Evolutionary conservation across 305 asterid genomes (phyloP).

Genomic region (Fraxinus greggii): DNA sequence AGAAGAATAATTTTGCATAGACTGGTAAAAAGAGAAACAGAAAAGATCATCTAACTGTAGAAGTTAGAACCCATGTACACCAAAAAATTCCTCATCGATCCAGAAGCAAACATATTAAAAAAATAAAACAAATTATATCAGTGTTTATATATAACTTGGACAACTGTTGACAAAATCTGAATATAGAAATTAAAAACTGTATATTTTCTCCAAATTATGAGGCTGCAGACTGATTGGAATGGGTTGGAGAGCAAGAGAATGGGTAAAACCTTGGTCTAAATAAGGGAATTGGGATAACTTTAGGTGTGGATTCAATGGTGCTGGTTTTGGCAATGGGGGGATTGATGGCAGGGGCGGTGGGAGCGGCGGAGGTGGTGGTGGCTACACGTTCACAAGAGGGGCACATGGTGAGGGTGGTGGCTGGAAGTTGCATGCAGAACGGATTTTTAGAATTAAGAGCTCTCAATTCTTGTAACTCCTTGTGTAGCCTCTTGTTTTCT

Average conservation of each 20-base stretch:
- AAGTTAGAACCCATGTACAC: conserved; percentile 11
- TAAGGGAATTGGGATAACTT: conserved; percentile 43
- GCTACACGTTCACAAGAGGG: conserved; percentile 83
- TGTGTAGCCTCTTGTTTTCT: conserved; percentile 51
- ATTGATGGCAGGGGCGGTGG: neutral
- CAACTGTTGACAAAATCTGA: neutral
- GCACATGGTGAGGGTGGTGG: conserved; percentile 88
- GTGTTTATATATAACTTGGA: conserved; percentile 31
- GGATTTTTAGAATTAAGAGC: conserved; percentile 72
- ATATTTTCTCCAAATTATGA: conserved; percentile 30
- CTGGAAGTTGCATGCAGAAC: conserved; percentile 69
- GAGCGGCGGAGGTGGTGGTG: conserved; percentile 26
- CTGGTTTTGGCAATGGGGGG: neutral
- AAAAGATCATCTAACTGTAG: conserved; percentile 9
- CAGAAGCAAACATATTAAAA: neutral
- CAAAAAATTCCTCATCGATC: conserved; percentile 21
- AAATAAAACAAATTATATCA: neutral
- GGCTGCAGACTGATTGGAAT: conserved; percentile 57
- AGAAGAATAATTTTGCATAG: neutral
- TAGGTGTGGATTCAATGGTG: conserved; percentile 28
- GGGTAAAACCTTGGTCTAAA: conserved; percentile 60
- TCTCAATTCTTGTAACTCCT: conserved; percentile 54
- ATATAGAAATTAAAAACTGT: neutral
- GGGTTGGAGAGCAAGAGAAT: conserved; percentile 33
- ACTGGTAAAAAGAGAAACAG: neutral